Evolutionary conservation across 2,329 filamentous ascomycete genomes (phyloP), one percentile per base, ranked within the genome.

Genomic region (Pyricularia grisea): DNA sequence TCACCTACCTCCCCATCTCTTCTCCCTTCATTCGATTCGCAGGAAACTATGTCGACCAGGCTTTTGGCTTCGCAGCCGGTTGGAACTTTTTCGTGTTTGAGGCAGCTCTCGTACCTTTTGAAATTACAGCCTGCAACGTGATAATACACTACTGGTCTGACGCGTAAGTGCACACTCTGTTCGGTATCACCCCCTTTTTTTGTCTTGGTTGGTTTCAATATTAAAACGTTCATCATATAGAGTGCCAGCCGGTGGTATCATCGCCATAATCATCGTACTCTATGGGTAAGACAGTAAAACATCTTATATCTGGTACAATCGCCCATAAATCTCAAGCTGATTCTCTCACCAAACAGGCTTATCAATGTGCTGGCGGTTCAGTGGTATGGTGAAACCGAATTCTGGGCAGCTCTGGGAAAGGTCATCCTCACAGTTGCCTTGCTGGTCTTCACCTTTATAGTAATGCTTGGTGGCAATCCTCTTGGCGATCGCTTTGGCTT

Each of bases 401-500:
- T 96, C 74, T 87, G 85, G 84, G 87, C 89, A 25, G 88, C 92
- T 2, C 76, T 92, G 2, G 89, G 89, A 68, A 93, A 93, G 76
- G 85, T 93, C 2, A 73, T 93, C 2, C 83, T 93, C 67, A 91
- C 92, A 70, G 78, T 93, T 50, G 90, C 87, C 0, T 82, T 94
- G 67, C 85, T 94, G 72, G 74, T 88, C 71, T 94, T 92, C 79
- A 94, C 92, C 2, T 92, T 97, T 74, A 84, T 96, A 72, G 87
- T 88, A 72, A 94, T 95, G 89, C 80, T 95, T 0, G 93, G 92
- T 9, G 93, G 91, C 2, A 95, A 94, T 73, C 93, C 93, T 0
- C 76, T 88, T 0, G 82, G 86, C 55, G 90, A 94, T 72, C 81
- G 86, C 0, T 92, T 92, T 71, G 92, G 92, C 0, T 94, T 94